phyloP scores from a whole-genome alignment of 371 early-diverging fungal genomes.

The Zancudomyces culisetae region DNA sequence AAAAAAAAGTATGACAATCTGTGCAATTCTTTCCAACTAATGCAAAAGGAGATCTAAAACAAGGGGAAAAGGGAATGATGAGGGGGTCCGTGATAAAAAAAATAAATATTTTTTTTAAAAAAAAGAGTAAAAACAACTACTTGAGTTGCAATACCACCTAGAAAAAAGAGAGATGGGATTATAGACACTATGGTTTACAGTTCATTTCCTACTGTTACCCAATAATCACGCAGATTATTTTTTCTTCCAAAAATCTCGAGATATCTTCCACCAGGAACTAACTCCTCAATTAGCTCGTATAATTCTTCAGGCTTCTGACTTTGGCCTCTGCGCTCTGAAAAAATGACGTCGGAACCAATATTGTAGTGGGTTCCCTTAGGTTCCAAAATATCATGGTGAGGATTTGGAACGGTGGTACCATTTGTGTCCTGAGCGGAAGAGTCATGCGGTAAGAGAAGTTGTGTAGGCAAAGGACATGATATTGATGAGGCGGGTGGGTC shows the following conservation, averaged over 20 bases:
- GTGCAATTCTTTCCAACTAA: too few species aligned
- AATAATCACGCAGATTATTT: conserved; percentile 81
- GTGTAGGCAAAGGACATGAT: background rate
- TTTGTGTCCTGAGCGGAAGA: background rate
- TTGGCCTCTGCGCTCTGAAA: conserved; percentile 77
- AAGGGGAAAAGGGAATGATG: too few species aligned
- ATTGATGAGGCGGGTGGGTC: background rate
- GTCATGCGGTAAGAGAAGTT: background rate
- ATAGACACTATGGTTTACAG: too few species aligned
- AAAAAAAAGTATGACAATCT: too few species aligned
- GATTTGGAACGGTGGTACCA: background rate
- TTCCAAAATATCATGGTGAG: background rate
- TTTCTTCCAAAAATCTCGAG: conserved; percentile 87
- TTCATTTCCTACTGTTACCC: conserved; percentile 91
- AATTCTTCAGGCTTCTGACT: conserved; percentile 88
- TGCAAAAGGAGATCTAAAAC: too few species aligned
- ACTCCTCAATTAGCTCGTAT: conserved; percentile 76
- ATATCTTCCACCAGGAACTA: conserved; percentile 73
- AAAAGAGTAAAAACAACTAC: too few species aligned
- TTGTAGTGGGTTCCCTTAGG: conserved; percentile 37
- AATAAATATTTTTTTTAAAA: too few species aligned
- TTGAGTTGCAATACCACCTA: too few species aligned
- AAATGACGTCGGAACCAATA: conserved; percentile 76
- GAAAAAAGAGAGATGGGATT: too few species aligned
- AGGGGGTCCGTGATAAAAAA: too few species aligned